Base-by-base conservation (phyloP, 208 protist genomes). In the Plasmodiophora brassicae region DNA sequence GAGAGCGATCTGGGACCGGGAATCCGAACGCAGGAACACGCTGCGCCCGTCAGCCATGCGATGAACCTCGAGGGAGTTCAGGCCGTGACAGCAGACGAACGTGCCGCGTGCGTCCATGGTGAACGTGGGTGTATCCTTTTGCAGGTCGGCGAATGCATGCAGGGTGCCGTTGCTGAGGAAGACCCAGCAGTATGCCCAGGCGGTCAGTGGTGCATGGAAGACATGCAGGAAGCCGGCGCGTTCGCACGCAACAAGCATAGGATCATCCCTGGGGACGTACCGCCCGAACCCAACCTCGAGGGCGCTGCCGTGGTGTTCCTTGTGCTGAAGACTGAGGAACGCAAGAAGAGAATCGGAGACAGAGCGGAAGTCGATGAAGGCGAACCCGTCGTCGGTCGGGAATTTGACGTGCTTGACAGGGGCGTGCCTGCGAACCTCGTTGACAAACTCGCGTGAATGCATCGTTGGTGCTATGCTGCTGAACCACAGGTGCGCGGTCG, bases 371-470 rank as follows among this genome's bases (percentile, higher is more conserved):
- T 32, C 65, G n/a, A 78, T 38, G n/a, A 36, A 78, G 5, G 65
- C 65, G 41, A 5, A 78, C 5, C 65, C 65, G 10, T 32, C n/a
- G 14, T 8, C 20, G 25, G 50, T 25, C 10, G 65, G 65, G 41
- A 78, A 78, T 8, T 78, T 78, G n/a, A 78, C 41, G 14, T 78
- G 65, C 65, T 78, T 78, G 41, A 78, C 65, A 32, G 65, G 32
- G 32, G 14, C 65, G n/a, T 78, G 65, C 41, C 41, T 78, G n/a
- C 65, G n/a, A 36, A 78, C 41, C n/a, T 78, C 14, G 5, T 78
- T n/a, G 5, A 78, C n/a, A 5, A 78, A 32, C 20, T 32, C 65
- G 32, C 14, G 5, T 44, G n/a, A 8, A 44, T 5, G 20, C 14
- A 5, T 5, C 20, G 5, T 32, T 8, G 32, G 5, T 14, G 65